A percentile compares a stretch with the other conserved stretches of the same genome.
phyloP scores from a whole-genome alignment of 768 basidiomycete genomes.

The Russula sp. region DNA sequence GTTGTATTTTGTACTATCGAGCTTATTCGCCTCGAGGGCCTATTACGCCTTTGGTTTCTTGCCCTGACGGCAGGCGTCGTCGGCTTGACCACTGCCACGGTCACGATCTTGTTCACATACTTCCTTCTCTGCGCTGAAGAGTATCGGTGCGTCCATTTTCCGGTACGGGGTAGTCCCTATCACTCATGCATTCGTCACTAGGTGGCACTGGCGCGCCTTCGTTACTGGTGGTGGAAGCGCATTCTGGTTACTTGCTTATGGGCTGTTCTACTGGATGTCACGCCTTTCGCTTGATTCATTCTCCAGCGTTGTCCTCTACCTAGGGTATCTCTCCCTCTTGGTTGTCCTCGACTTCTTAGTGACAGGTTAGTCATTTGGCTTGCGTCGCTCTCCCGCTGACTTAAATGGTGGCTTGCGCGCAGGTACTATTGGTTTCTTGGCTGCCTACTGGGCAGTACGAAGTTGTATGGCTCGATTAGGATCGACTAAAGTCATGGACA shows the following conservation, averaged over 20 bases:
- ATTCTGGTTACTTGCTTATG: conserved; percentile 88
- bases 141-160: conserved; percentile 57
- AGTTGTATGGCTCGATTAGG: conserved; percentile 78
- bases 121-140: conserved; percentile 94
- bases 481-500: conserved; percentile 49
- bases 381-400: not conserved
- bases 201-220: conserved; percentile 98
- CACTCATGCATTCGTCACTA: conserved; percentile 34
- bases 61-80: conserved; percentile 84
- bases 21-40: conserved; percentile 85
- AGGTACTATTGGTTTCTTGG: conserved; percentile 90
- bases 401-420: conserved; percentile 20
- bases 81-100: conserved; percentile 83
- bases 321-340: conserved; percentile 86
- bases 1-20: conserved; percentile 87
- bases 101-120: conserved; percentile 85
- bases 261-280: conserved; percentile 83
- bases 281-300: conserved; percentile 82
- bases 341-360: conserved; percentile 83
- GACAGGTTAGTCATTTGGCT: conserved; percentile 54
- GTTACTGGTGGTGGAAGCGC: conserved; percentile 88
- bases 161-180: not conserved
- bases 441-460: conserved; percentile 87
- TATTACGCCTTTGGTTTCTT: conserved; percentile 96
- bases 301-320: conserved; percentile 77